Percentiles rank a stretch among this genome's conserved stretches.
Evolutionary conservation across 75 land plant genomes (phyloP).

Genomic region (Selaginella moellendorffii): DNA sequence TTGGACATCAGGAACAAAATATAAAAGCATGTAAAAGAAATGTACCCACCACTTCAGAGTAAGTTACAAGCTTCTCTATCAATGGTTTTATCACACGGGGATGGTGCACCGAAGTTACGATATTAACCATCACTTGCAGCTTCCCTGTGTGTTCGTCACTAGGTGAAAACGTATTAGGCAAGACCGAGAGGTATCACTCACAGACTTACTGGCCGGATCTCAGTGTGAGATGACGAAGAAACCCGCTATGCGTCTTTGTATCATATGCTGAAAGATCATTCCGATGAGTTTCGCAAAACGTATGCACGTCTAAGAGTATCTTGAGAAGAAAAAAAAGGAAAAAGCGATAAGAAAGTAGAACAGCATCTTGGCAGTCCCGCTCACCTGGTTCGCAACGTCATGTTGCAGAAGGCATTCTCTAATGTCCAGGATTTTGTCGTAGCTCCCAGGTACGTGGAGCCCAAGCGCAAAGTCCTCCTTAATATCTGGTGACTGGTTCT

Average conservation of each 20-base stretch:
- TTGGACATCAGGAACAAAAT: no score
- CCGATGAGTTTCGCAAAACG: constrained; percentile 41
- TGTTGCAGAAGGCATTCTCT: constrained; percentile 70
- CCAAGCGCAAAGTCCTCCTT: constrained; percentile 42
- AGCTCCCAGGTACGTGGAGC: constrained; percentile 82
- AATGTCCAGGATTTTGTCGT: constrained; percentile 68
- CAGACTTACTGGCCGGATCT: constrained; percentile 67
- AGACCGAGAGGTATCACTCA: neutral
- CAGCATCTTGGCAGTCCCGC: neutral
- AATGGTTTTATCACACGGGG: constrained; percentile 65
- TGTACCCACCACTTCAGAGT: constrained; percentile 65
- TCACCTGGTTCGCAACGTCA: constrained; percentile 61
- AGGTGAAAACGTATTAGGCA: constrained; percentile 9
- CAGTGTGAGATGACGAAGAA: constrained; percentile 71
- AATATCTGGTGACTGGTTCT: no score
- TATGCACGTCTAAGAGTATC: constrained; percentile 65
- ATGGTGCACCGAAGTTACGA: constrained; percentile 72
- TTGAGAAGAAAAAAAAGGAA: constrained; percentile 17
- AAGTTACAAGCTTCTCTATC: constrained; percentile 37
- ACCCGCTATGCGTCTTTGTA: constrained; percentile 57
- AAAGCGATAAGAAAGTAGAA: neutral
- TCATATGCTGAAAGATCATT: constrained; percentile 62
- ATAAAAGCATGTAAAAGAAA: constrained; percentile 2
- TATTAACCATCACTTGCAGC: constrained; percentile 76
- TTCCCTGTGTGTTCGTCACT: constrained; percentile 45